Conservation (phyloP, 192 early-diverging fungal genomes). For the Rhizoclosmatium sp. region DNA sequence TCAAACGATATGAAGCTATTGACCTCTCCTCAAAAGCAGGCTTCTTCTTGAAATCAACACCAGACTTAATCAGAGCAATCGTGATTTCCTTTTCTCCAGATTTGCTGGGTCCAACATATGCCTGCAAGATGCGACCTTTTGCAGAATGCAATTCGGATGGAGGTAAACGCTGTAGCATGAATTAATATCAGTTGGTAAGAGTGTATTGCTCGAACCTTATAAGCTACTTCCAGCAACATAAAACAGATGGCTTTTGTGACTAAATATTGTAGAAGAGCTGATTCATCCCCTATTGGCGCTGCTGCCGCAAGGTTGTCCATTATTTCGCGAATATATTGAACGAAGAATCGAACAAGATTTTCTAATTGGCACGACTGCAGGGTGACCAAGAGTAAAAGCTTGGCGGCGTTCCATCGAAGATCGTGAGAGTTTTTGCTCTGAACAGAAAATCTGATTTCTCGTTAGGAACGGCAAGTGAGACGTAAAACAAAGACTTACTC, state of each 20-base stretch:
- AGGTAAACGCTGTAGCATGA: slow-evolving; percentile 15
- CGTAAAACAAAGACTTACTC: slow-evolving; percentile 29
- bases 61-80: slow-evolving; percentile 29
- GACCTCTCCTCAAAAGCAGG: not conserved
- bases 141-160: slow-evolving; percentile 28
- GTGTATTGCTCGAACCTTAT: slow-evolving; percentile 18
- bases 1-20: not conserved
- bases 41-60: slow-evolving; percentile 41
- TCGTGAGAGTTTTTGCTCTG: slow-evolving; percentile 34
- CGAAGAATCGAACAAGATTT: slow-evolving; percentile 59
- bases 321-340: slow-evolving; percentile 56
- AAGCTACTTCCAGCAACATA: slow-evolving; percentile 60
- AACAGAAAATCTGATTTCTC: slow-evolving; percentile 34
- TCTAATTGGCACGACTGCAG: slow-evolving; percentile 51
- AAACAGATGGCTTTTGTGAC: slow-evolving; percentile 54
- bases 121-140: slow-evolving; percentile 21
- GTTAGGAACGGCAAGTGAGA: not conserved
- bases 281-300: slow-evolving; percentile 21
- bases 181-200: not conserved
- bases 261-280: slow-evolving; percentile 40
- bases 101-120: slow-evolving; percentile 21
- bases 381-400: slow-evolving; percentile 59
- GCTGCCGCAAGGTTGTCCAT: slow-evolving; percentile 56
- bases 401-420: slow-evolving; percentile 56
- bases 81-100: slow-evolving; percentile 36